Conservation (phyloP, 345 rosid species). For the Brassica juncea region DNA sequence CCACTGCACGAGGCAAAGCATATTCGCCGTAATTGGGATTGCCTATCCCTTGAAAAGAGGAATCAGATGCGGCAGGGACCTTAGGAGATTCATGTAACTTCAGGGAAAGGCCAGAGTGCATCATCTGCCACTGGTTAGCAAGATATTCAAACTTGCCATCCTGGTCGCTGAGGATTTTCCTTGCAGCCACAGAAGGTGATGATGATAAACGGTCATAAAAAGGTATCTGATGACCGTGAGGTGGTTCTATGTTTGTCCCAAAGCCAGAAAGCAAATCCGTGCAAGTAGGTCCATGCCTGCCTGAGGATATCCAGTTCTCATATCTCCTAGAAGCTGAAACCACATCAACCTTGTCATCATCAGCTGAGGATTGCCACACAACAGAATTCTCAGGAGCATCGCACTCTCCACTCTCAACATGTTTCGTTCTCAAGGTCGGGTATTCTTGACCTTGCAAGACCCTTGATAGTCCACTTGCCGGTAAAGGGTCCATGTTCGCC, state of each 20-base stretch:
- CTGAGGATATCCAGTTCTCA: slow-evolving; percentile 53
- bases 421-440: slow-evolving; percentile 67
- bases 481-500: slow-evolving; percentile 56
- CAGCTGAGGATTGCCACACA: slow-evolving; percentile 55
- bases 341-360: slow-evolving; percentile 58
- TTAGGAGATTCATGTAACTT: slow-evolving; percentile 48
- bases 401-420: slow-evolving; percentile 49
- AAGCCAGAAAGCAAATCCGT: slow-evolving; percentile 70
- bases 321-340: slow-evolving; percentile 53
- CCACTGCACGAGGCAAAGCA: slow-evolving; percentile 43
- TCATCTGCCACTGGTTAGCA: slow-evolving; percentile 53
- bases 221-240: slow-evolving; percentile 44
- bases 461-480: slow-evolving; percentile 59
- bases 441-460: slow-evolving; percentile 84
- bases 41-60: slow-evolving; percentile 43
- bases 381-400: slow-evolving; percentile 62
- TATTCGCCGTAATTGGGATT: slow-evolving; percentile 51
- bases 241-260: slow-evolving; percentile 47
- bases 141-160: slow-evolving; percentile 51
- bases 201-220: slow-evolving; percentile 44
- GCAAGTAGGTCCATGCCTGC: slow-evolving; percentile 56
- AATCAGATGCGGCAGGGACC: slow-evolving; percentile 43
- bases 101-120: slow-evolving; percentile 53
- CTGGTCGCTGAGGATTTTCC: slow-evolving; percentile 45
- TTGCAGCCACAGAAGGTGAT: slow-evolving; percentile 34